Evolutionary conservation across 345 rosid species (phyloP).

Genomic region (Mangifera indica): DNA sequence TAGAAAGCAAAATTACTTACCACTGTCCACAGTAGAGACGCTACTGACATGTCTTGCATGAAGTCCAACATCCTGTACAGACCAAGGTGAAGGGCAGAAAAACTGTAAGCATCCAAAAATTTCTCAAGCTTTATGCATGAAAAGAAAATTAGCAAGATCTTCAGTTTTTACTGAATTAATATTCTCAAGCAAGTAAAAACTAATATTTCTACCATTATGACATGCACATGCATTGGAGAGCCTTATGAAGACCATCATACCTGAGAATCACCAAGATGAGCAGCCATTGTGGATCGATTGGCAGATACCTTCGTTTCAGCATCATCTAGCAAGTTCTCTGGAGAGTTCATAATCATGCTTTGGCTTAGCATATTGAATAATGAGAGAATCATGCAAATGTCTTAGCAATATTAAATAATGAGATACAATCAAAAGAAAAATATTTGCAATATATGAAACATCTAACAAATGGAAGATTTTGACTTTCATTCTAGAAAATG

Average conservation of each 20-base stretch:
- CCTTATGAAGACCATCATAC: neutral
- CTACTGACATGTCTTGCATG: conserved; percentile 94
- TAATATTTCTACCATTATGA: no score
- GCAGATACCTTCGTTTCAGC: conserved; percentile 31
- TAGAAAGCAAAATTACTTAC: conserved; percentile 37
- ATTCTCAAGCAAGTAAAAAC: no score
- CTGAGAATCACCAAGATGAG: conserved; percentile 42
- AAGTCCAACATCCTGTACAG: conserved; percentile 64
- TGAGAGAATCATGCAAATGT: no score
- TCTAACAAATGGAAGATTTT: neutral
- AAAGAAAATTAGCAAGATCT: neutral
- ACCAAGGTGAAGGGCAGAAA: conserved; percentile 22
- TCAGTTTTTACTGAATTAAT: neutral
- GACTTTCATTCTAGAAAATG: neutral
- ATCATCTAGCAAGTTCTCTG: conserved; percentile 63
- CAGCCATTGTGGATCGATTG: conserved; percentile 40
- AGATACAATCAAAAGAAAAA: neutral
- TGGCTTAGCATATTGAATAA: neutral
- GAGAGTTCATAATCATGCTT: conserved; percentile 16
- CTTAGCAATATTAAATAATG: no score
- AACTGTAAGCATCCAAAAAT: conserved; percentile 1
- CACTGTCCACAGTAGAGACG: conserved; percentile 87
- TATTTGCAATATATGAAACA: neutral
- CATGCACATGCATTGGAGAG: no score
- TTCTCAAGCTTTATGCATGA: neutral